phyloP scores from a whole-genome alignment of 2,329 filamentous ascomycete species.

The Cladophialophora chaetospira region DNA sequence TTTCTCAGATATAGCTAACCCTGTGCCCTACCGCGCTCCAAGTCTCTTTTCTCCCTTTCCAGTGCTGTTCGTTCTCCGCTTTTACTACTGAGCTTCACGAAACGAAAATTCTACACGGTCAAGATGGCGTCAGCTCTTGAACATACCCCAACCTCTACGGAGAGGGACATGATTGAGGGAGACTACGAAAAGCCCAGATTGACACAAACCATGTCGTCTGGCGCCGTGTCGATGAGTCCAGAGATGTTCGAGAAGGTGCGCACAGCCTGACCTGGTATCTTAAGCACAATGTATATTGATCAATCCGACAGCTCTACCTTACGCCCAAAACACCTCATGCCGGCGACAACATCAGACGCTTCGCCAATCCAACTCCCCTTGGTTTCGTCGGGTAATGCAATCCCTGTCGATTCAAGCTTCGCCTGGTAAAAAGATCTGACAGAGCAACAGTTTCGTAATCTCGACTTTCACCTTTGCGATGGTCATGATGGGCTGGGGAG shows the following conservation, averaged over 20 bases:
- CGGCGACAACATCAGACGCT: slow-evolving; percentile 31
- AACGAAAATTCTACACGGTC: neutral
- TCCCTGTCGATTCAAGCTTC: too few species aligned
- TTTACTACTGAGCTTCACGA: neutral
- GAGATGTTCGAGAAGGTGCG: slow-evolving; percentile 31
- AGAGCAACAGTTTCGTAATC: slow-evolving; percentile 28
- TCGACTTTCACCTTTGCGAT: slow-evolving; percentile 32
- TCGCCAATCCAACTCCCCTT: slow-evolving; percentile 32
- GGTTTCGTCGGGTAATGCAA: slow-evolving; percentile 32
- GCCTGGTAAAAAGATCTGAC: too few species aligned
- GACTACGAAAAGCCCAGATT: slow-evolving; percentile 21
- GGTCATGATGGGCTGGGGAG: slow-evolving; percentile 33
- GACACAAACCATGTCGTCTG: slow-evolving; percentile 26
- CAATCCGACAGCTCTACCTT: slow-evolving; percentile 26
- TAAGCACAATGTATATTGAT: neutral
- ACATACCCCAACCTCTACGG: slow-evolving; percentile 14
- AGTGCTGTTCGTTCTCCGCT: neutral
- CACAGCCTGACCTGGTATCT: neutral
- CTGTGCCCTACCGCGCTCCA: neutral
- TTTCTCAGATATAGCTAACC: slow-evolving; percentile 5
- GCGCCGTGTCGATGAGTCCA: slow-evolving; percentile 28
- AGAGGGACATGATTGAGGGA: slow-evolving; percentile 21
- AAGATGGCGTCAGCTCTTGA: slow-evolving; percentile 23
- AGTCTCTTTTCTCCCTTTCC: neutral
- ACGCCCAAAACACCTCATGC: slow-evolving; percentile 30